Evolutionary conservation across 75 land plant genomes (phyloP), one percentile per base, ranked within the genome.

Genomic region (Pinus tabuliformis): DNA sequence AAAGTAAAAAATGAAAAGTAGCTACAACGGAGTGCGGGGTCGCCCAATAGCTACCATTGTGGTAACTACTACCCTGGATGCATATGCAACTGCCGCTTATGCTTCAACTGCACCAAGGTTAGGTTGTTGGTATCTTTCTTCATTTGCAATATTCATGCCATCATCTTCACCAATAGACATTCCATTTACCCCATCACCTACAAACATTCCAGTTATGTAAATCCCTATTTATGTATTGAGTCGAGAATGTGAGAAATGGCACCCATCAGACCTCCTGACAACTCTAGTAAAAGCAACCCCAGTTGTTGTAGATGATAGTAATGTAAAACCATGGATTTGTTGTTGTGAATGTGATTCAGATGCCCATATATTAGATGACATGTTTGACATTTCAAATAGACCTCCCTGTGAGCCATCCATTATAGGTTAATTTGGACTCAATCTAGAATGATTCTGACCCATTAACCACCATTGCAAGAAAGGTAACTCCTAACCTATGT

Each of bases 401-500:
- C 79, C 77, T 59, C 62, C 62, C 6, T 59, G 62, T 18, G 62
- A 18, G 5, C 62, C 62, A 18, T 37, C 79, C 73, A 59, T 77
- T 21, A 62, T 52, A 37, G 75, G 75, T 12, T 72, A 72, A n/a
- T 66, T 74, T 33, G 75, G 73, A 56, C 71, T 84, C 37, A 78
- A 56, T 11, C 84, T 83, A 77, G 88, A 83, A 81, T 88, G 89
- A 30, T 74, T 78, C 66, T 89, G 96, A 54, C 91, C 93, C 62
- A 87, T 77, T 58, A 92, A 80, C 95, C 91, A 95, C 4, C 98
- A 95, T 58, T 90, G 92, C 77, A 90, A 76, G 75, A 95, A 92
- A 11, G 98, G 90, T 2, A 91, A 73, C 56, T 95, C 98, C 93
- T 84, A 92, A 64, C 78, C 79, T 18, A 91, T 45, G 30, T 82